Conservation (phyloP, 768 basidiomycete genomes). For the Sarcodon sp. region DNA sequence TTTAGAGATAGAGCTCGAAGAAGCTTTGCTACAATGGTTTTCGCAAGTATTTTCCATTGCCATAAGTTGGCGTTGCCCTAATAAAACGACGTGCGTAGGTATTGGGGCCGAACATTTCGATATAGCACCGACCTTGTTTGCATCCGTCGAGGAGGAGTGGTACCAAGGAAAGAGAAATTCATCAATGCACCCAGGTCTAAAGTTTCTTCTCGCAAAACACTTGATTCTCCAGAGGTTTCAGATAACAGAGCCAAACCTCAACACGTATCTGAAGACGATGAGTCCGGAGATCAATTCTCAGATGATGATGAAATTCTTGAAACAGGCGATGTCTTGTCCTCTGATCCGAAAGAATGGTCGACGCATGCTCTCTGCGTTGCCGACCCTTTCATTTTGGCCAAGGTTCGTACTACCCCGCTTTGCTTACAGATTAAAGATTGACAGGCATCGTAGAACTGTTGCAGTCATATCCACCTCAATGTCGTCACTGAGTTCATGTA, state of each 20-base stretch:
- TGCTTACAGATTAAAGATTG: background rate
- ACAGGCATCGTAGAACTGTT: background rate
- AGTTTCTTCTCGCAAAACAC: background rate
- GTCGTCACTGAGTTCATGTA: background rate
- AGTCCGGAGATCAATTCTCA: background rate
- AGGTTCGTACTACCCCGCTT: background rate
- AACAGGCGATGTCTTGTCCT: background rate
- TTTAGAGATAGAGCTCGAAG: background rate
- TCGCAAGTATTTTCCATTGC: background rate
- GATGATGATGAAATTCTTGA: background rate
- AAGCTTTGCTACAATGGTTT: background rate
- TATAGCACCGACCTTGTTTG: conserved; percentile 19
- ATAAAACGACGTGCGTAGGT: conserved; percentile 18
- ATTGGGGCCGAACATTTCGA: conserved; percentile 28
- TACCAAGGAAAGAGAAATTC: conserved; percentile 8
- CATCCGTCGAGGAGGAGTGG: conserved; percentile 28
- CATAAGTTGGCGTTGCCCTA: background rate
- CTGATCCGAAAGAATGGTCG: background rate
- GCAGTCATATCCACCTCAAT: background rate
- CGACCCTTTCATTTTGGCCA: conserved; percentile 2
- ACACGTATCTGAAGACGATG: background rate
- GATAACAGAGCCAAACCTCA: background rate
- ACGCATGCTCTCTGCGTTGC: background rate
- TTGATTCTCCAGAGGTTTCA: background rate
- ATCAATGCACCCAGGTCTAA: background rate